These are phyloP conservation scores for Aspergillus sp. DNA, from an alignment of 2,329 filamentous ascomycete genomes.

Conservation along the genomic window DNA sequence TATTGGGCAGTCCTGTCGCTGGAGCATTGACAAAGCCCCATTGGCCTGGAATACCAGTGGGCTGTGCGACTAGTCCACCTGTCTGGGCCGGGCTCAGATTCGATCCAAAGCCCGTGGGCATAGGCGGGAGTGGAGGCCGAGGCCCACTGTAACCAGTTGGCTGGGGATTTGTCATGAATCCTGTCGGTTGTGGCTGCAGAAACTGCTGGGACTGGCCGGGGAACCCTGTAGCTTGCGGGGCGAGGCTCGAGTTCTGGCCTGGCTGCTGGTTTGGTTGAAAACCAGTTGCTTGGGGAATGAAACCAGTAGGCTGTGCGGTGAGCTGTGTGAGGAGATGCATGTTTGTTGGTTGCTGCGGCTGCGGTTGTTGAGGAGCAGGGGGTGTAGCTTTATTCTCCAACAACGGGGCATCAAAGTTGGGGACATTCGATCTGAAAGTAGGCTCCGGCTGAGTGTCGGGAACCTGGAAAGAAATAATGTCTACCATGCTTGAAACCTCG, in stretches of 20 bases:
- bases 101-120: constrained; percentile 71
- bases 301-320: constrained; percentile 49
- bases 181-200: constrained; percentile 65
- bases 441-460: constrained; percentile 62
- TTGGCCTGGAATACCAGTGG: constrained; percentile 86
- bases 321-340: constrained; percentile 55
- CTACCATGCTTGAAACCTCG: constrained; percentile 98
- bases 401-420: constrained; percentile 61
- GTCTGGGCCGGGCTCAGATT: constrained; percentile 58
- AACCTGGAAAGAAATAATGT: constrained; percentile 95
- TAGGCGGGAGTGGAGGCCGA: constrained; percentile 70
- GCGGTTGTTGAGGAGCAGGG: constrained; percentile 60
- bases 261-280: constrained; percentile 53
- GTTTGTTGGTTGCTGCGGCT: constrained; percentile 68
- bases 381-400: constrained; percentile 44
- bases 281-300: constrained; percentile 61
- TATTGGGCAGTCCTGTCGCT: constrained; percentile 82
- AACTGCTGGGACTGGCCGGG: constrained; percentile 44
- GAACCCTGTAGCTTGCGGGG: constrained; percentile 38
- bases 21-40: constrained; percentile 99
- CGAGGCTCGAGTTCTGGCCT: constrained; percentile 32
- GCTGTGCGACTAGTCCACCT: constrained; percentile 86
- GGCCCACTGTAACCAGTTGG: constrained; percentile 77
- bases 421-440: constrained; percentile 59
- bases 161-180: constrained; percentile 67